Conservation (phyloP, 495 filamentous ascomycete genomes). For the Neurospora cerealis region DNA sequence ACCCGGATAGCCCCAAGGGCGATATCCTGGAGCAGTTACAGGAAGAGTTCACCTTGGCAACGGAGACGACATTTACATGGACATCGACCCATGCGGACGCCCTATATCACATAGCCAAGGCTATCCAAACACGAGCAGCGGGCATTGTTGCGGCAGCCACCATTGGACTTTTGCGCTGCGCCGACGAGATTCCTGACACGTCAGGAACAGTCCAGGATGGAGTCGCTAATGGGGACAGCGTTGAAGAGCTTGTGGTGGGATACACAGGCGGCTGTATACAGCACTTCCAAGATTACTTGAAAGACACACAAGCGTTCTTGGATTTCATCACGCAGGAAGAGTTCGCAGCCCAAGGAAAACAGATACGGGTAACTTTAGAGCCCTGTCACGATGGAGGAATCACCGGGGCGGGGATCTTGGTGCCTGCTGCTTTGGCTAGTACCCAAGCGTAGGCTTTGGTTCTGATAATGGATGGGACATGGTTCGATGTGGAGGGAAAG, state of each 20-base stretch:
- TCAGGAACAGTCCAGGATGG: not conserved
- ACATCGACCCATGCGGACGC: slow-evolving; percentile 42
- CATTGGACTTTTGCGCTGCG: slow-evolving; percentile 55
- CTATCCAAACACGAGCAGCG: slow-evolving; percentile 59
- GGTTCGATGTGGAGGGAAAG: not conserved
- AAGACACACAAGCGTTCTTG: slow-evolving; percentile 56
- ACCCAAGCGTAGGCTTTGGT: not conserved
- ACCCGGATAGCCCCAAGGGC: slow-evolving; percentile 39
- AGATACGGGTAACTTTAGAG: slow-evolving; percentile 51
- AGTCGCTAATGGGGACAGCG: not conserved
- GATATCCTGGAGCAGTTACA: slow-evolving; percentile 42
- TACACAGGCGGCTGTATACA: slow-evolving; percentile 74
- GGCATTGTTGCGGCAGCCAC: slow-evolving; percentile 63
- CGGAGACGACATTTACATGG: slow-evolving; percentile 46
- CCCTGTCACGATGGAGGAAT: slow-evolving; percentile 70
- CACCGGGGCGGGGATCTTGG: slow-evolving; percentile 65
- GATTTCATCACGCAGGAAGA: slow-evolving; percentile 52
- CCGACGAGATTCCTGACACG: slow-evolving; percentile 45
- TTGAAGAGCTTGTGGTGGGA: slow-evolving; percentile 59
- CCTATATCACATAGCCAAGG: slow-evolving; percentile 50
- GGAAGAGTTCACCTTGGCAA: slow-evolving; percentile 30
- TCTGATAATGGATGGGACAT: not conserved
- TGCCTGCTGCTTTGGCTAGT: slow-evolving; percentile 36
- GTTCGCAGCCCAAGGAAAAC: slow-evolving; percentile 36
- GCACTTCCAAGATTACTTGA: slow-evolving; percentile 62